Percentiles rank a stretch among this genome's conserved stretches.
Conservation (phyloP, 2,329 filamentous ascomycete species). For the Pseudocercospora fijiensis region DNA sequence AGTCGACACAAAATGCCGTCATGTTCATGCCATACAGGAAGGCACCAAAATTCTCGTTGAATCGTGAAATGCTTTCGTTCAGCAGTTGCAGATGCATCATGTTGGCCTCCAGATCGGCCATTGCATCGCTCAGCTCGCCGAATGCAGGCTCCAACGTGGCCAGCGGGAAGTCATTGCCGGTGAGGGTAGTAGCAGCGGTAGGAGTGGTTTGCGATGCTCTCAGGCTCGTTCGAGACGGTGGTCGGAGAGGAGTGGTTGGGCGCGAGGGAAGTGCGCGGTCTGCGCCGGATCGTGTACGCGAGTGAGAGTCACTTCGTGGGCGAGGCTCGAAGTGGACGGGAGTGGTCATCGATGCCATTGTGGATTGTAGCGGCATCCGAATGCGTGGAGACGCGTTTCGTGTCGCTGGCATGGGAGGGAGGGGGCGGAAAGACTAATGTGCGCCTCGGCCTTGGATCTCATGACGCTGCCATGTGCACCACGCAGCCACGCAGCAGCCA, state of each 20-base stretch:
- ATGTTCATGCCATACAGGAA: conserved; percentile 97
- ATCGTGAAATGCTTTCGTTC: conserved; percentile 89
- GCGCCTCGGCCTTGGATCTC: not conserved
- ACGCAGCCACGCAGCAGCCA: too few species aligned
- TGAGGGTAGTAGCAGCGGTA: conserved; percentile 32
- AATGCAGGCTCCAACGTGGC: conserved; percentile 85
- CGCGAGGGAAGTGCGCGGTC: conserved; percentile 57
- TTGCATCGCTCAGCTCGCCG: conserved; percentile 86
- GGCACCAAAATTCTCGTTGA: conserved; percentile 92
- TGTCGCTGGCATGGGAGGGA: not conserved
- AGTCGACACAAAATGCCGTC: conserved; percentile 99
- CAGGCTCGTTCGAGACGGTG: conserved; percentile 84
- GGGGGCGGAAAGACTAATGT: not conserved
- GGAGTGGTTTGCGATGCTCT: conserved; percentile 66
- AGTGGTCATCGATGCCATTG: conserved; percentile 21
- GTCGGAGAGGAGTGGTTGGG: conserved; percentile 87
- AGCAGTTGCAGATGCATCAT: conserved; percentile 97
- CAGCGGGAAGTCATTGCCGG: conserved; percentile 65
- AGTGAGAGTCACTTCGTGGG: conserved; percentile 35
- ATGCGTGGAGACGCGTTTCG: not conserved
- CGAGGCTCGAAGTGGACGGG: not conserved
- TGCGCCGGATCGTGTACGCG: conserved; percentile 48
- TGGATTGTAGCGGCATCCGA: not conserved
- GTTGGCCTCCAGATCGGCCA: conserved; percentile 94
- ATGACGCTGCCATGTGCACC: too few species aligned